phyloP scores from a whole-genome alignment of 306 rosid genomes.

The Ochetophila trinervis region DNA sequence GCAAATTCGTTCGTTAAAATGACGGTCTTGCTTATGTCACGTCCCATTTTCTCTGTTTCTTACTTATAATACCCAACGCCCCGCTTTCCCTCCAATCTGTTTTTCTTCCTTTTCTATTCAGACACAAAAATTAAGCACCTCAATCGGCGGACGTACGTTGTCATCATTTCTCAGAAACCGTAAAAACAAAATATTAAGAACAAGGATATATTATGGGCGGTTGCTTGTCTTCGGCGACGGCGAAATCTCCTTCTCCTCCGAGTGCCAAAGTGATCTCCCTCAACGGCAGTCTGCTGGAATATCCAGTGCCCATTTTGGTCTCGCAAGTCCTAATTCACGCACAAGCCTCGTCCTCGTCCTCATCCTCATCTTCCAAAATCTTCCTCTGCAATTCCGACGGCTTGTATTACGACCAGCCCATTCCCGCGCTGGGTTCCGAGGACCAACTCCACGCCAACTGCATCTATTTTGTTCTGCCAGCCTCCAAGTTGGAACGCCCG shows the following conservation, averaged over 20 bases:
- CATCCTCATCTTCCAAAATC: constrained; percentile 6
- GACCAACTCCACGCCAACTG: constrained; percentile 28
- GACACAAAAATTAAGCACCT: too few species aligned
- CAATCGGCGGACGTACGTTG: too few species aligned
- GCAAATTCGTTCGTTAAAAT: too few species aligned
- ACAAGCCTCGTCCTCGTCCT: not conserved
- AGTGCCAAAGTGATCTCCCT: constrained; percentile 33
- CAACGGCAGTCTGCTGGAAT: constrained; percentile 26
- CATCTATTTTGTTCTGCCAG: constrained; percentile 47
- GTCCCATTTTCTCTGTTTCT: too few species aligned
- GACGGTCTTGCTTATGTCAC: too few species aligned
- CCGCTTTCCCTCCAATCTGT: too few species aligned
- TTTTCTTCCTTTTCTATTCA: too few species aligned
- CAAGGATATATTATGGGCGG: constrained; percentile 32
- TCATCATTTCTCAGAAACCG: too few species aligned
- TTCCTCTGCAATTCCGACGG: constrained; percentile 44
- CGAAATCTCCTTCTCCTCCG: not conserved
- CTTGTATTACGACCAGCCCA: constrained; percentile 27
- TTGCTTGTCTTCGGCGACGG: constrained; percentile 22
- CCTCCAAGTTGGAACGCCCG: constrained; percentile 16
- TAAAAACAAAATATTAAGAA: too few species aligned
- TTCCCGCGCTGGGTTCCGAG: constrained; percentile 27
- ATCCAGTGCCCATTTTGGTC: constrained; percentile 35
- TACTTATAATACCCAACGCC: not conserved
- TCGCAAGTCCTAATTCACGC: constrained; percentile 31